These are phyloP conservation scores for Sistotremastrum suecicum DNA, from an alignment of 768 basidiomycete genomes.

Conservation along the genomic window DNA sequence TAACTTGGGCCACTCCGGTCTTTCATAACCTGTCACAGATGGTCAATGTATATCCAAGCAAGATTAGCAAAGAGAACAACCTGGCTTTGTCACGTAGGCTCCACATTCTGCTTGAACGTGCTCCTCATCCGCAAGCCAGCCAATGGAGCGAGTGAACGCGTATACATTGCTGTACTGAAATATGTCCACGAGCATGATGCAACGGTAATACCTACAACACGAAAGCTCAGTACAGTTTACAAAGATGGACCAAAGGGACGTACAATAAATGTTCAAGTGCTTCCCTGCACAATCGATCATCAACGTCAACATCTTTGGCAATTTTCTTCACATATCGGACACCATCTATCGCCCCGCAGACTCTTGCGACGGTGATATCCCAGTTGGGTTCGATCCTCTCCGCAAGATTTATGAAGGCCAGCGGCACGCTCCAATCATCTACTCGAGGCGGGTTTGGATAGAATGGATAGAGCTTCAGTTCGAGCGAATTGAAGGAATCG, in stretches of 20 bases:
- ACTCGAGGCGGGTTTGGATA: constrained; percentile 88
- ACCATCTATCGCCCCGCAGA: constrained; percentile 77
- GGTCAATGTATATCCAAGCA: not conserved
- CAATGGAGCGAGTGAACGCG: constrained; percentile 71
- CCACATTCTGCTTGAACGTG: constrained; percentile 88
- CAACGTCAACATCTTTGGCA: constrained; percentile 83
- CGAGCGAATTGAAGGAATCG: constrained; percentile 86
- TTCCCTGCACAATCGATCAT: constrained; percentile 64
- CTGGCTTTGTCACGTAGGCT: constrained; percentile 73
- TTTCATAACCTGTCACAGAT: constrained; percentile 18
- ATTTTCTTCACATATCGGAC: constrained; percentile 85
- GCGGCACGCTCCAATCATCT: constrained; percentile 90
- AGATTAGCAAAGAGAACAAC: constrained; percentile 19
- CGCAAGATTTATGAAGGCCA: constrained; percentile 72
- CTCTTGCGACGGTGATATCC: constrained; percentile 86
- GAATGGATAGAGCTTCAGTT: constrained; percentile 92
- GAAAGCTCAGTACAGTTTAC: not conserved
- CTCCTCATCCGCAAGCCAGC: constrained; percentile 73
- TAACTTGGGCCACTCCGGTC: constrained; percentile 80
- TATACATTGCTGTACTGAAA: constrained; percentile 99
- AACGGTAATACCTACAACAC: constrained; percentile 75
- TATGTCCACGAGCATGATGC: constrained; percentile 91
- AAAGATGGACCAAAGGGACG: constrained; percentile 14
- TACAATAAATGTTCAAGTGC: constrained; percentile 89
- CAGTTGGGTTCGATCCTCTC: constrained; percentile 81